A percentile compares a stretch with the other conserved stretches of the same genome.
Evolutionary conservation across 2,329 filamentous ascomycete genomes (phyloP).

Genomic region (Hypoxylon sp.): DNA sequence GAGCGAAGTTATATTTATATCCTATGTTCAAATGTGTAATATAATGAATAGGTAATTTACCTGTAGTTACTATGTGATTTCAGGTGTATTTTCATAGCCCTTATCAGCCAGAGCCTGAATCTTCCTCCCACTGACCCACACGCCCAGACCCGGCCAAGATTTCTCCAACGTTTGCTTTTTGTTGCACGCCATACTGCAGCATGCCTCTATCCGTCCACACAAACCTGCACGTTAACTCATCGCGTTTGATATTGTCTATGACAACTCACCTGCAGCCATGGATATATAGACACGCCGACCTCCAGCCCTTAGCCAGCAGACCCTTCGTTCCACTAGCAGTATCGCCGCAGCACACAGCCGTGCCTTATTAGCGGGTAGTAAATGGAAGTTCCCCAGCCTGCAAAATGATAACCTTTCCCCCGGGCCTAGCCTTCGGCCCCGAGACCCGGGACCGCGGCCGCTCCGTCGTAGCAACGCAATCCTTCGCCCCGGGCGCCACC

Average conservation of each 20-base stretch:
- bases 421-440: constrained; percentile 28
- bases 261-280: too few relatives aligned
- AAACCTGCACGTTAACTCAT: background rate
- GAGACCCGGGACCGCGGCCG: constrained; percentile 55
- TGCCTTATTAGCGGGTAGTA: too few relatives aligned
- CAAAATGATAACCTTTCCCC: constrained; percentile 31
- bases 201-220: background rate
- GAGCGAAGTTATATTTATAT: background rate
- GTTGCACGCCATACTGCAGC: too few relatives aligned
- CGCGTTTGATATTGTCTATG: too few relatives aligned
- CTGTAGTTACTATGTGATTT: background rate
- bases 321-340: too few relatives aligned
- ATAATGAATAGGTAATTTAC: background rate
- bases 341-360: too few relatives aligned
- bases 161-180: background rate
- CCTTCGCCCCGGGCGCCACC: constrained; percentile 59
- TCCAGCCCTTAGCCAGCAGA: too few relatives aligned
- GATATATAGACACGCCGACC: too few relatives aligned
- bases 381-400: background rate
- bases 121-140: background rate
- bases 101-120: background rate
- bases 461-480: constrained; percentile 58
- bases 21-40: background rate
- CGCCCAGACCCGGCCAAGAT: background rate
- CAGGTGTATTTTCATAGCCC: background rate